Evolutionary conservation across 2,329 filamentous ascomycete species (phyloP).

Genomic region (Aspergillus niger): DNA sequence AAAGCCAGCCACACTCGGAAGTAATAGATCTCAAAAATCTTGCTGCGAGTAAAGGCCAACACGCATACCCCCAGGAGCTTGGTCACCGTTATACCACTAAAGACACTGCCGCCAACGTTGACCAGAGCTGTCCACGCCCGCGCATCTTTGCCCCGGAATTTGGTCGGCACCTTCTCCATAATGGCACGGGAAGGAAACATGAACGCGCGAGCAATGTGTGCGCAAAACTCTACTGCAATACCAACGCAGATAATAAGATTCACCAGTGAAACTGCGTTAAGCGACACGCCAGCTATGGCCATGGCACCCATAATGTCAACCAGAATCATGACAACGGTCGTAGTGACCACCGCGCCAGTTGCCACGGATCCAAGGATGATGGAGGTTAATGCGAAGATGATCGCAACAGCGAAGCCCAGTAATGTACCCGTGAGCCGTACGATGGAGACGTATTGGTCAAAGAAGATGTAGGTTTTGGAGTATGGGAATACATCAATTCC

Average conservation of each 20-base stretch:
- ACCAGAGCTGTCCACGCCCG: constrained; percentile 90
- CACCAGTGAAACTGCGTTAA: constrained; percentile 93
- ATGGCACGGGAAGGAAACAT: constrained; percentile 85
- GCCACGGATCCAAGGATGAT: constrained; percentile 79
- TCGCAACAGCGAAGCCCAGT: constrained; percentile 77
- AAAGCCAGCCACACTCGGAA: constrained; percentile 95
- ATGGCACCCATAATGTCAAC: constrained; percentile 94
- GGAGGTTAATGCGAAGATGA: constrained; percentile 80
- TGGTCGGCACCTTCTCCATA: constrained; percentile 76
- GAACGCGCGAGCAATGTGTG: constrained; percentile 92
- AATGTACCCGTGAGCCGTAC: constrained; percentile 76
- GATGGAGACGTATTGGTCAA: constrained; percentile 92
- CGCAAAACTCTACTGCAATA: constrained; percentile 96
- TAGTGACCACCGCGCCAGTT: constrained; percentile 79
- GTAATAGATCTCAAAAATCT: constrained; percentile 99
- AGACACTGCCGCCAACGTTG: constrained; percentile 91
- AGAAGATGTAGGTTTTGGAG: constrained; percentile 98
- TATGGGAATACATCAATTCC: constrained; percentile 90
- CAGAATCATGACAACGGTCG: constrained; percentile 90
- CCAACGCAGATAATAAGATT: constrained; percentile 97
- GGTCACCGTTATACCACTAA: constrained; percentile 93
- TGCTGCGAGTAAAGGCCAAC: constrained; percentile 89
- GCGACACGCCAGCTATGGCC: constrained; percentile 81
- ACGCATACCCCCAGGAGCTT: constrained; percentile 92
- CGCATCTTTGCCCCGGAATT: constrained; percentile 79